Percentiles rank a stretch among this genome's conserved stretches.
Evolutionary conservation across 2,329 filamentous ascomycete genomes (phyloP).

Genomic region (Diaporthe batatas): DNA sequence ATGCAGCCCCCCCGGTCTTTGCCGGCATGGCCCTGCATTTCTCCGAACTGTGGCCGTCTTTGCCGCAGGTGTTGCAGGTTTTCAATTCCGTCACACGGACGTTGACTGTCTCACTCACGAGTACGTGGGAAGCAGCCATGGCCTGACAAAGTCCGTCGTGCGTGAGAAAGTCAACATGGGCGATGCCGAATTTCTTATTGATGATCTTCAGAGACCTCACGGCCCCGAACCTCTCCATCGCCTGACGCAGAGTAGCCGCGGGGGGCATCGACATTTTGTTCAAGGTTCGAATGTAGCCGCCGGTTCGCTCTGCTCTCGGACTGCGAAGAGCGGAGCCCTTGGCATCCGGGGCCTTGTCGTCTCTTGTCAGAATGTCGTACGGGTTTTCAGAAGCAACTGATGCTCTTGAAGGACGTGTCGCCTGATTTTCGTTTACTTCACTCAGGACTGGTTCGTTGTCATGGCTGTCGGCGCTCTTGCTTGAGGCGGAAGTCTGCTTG

Average conservation of each 20-base stretch:
- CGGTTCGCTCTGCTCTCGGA: neutral
- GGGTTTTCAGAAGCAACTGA: conserved; percentile 8
- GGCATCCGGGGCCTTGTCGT: neutral
- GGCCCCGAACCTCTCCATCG: conserved; percentile 29
- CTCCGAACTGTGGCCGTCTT: neutral
- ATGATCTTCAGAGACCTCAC: conserved; percentile 14
- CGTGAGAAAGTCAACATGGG: neutral
- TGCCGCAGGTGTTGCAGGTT: conserved; percentile 14
- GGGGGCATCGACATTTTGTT: neutral
- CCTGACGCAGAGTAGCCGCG: neutral
- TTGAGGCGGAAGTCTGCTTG: neutral
- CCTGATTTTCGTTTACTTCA: neutral
- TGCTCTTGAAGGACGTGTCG: neutral
- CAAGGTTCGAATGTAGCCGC: conserved; percentile 4
- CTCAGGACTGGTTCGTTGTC: neutral
- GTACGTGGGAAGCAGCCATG: conserved; percentile 7
- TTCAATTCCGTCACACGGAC: neutral
- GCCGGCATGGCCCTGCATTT: neutral
- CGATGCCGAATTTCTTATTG: neutral
- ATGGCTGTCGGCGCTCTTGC: neutral
- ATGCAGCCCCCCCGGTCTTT: neutral
- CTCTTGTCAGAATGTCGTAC: neutral
- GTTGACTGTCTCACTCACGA: neutral
- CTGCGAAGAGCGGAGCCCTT: neutral
- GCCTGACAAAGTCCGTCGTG: neutral